phyloP scores from a whole-genome alignment of 495 filamentous ascomycete species.

The Aspergillus ellipticus region DNA sequence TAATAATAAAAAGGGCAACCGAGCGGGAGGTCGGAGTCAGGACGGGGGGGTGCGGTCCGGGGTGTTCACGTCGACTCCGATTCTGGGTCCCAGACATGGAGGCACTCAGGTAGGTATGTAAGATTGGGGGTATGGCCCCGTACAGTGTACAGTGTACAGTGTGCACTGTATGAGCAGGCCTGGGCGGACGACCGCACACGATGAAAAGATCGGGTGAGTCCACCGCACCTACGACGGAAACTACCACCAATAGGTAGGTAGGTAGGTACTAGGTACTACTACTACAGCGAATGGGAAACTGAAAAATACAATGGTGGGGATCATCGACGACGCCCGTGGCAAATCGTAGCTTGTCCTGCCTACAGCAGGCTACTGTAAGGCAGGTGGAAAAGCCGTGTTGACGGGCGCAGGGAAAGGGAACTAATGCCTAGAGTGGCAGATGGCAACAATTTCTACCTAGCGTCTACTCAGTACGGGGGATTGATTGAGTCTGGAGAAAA shows the following conservation, averaged over 20 bases:
- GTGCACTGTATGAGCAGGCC: not conserved
- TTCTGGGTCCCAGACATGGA: constrained; percentile 11
- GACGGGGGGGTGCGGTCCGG: constrained; percentile 32
- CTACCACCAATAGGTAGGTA: no score
- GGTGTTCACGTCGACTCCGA: constrained; percentile 21
- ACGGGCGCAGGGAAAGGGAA: not conserved
- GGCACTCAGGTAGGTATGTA: not conserved
- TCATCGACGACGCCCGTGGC: constrained; percentile 22
- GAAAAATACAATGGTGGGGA: constrained; percentile 32
- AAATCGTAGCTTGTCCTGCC: constrained; percentile 23
- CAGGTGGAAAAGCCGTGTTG: not conserved
- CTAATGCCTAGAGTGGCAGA: not conserved
- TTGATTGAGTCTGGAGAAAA: no score
- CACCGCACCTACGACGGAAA: constrained; percentile 6
- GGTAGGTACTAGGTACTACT: constrained; percentile 1
- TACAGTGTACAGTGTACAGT: constrained; percentile 1
- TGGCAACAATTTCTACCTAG: not conserved
- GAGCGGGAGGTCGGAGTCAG: constrained; percentile 17
- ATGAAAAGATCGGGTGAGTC: not conserved
- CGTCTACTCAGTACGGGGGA: no score
- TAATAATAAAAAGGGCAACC: constrained; percentile 24
- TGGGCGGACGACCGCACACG: constrained; percentile 11
- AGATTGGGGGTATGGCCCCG: constrained; percentile 7
- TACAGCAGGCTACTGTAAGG: not conserved
- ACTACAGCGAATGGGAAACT: constrained; percentile 13